A percentile compares a stretch with the other conserved stretches of the same genome.
phyloP scores from a whole-genome alignment of 257 asterid genomes.

The Petunia secreta region DNA sequence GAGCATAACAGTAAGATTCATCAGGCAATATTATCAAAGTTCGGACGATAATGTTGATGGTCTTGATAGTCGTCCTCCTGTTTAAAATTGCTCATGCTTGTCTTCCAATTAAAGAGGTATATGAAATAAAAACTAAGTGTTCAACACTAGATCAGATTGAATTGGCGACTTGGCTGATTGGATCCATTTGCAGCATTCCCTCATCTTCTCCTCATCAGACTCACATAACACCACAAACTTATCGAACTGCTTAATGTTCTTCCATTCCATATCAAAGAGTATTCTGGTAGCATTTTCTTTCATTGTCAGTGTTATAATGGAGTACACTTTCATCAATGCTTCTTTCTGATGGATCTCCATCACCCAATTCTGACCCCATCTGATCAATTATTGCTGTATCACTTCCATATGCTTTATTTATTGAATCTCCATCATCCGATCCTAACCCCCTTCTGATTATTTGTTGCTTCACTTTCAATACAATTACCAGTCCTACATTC shows the following conservation, averaged over 20 bases:
- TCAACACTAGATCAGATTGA: background rate
- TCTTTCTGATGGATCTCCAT: background rate
- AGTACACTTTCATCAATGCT: conserved; percentile 1
- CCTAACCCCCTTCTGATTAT: too few species aligned
- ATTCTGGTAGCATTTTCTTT: background rate
- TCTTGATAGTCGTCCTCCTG: background rate
- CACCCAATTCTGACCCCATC: background rate
- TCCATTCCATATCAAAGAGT: background rate
- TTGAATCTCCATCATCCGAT: too few species aligned
- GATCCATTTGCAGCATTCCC: background rate
- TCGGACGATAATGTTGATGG: background rate
- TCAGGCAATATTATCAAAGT: background rate
- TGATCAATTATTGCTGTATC: background rate
- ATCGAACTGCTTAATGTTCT: background rate
- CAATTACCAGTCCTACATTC: background rate
- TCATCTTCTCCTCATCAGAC: background rate
- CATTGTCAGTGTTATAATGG: background rate
- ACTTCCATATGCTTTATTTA: background rate
- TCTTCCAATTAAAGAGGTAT: background rate
- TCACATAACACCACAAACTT: background rate
- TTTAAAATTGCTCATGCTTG: background rate
- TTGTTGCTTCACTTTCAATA: too few species aligned
- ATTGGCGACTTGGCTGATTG: background rate
- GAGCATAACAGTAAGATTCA: background rate
- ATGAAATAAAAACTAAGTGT: background rate